Evolutionary conservation across 495 filamentous ascomycete genomes (phyloP).

Genomic region (Xylaria scruposa): DNA sequence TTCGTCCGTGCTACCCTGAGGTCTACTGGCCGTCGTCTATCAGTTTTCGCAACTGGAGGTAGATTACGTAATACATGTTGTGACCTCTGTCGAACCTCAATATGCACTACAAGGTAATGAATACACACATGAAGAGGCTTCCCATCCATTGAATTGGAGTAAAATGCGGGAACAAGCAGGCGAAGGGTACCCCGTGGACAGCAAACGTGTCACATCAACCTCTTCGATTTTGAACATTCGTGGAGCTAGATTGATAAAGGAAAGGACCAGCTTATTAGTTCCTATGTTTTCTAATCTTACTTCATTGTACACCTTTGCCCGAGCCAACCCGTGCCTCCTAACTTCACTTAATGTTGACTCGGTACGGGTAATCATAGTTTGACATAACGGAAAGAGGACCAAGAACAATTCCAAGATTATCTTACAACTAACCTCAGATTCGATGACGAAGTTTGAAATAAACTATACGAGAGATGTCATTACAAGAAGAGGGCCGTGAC

Average conservation of each 20-base stretch:
- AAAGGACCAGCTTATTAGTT: background rate
- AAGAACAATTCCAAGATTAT: background rate
- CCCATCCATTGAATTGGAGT: background rate
- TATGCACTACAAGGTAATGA: background rate
- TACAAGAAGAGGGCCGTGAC: background rate
- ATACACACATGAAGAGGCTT: background rate
- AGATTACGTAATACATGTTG: background rate
- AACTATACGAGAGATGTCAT: background rate
- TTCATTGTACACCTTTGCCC: background rate
- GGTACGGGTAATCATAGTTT: background rate
- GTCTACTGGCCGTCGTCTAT: background rate
- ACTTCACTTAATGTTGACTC: background rate
- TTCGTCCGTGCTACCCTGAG: background rate
- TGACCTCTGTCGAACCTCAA: background rate
- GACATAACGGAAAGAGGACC: background rate
- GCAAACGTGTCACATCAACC: background rate
- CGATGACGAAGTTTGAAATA: background rate
- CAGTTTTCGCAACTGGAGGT: background rate
- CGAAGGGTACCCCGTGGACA: background rate
- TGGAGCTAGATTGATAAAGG: background rate
- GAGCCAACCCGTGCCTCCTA: background rate
- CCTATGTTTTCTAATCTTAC: background rate
- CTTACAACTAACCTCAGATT: background rate
- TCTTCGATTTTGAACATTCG: background rate
- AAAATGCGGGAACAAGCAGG: background rate